Evolutionary conservation across 192 early-diverging fungal species (phyloP).

Genomic region (Linnemannia hyalina): DNA sequence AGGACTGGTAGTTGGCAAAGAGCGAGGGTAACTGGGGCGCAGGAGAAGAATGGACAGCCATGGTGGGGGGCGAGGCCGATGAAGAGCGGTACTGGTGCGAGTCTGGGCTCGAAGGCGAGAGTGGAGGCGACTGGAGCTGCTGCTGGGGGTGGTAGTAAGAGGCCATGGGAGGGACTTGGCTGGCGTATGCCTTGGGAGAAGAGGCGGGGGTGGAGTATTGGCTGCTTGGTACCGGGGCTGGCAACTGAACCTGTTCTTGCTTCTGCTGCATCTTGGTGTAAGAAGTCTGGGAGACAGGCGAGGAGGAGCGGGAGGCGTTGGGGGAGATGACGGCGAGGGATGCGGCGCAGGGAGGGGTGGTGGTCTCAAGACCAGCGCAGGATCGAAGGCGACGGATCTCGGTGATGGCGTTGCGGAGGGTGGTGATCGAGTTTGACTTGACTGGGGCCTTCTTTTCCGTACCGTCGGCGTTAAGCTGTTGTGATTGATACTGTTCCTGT

Average conservation of each 20-base stretch:
- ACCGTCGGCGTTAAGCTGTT: constrained; percentile 32
- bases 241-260: constrained; percentile 10
- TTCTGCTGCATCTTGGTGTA: neutral
- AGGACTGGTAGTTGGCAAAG: constrained; percentile 29
- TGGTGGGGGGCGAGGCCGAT: constrained; percentile 41
- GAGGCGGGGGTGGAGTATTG: constrained; percentile 29
- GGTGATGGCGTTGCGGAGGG: constrained; percentile 48
- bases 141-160: constrained; percentile 31
- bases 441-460: constrained; percentile 45
- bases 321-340: constrained; percentile 19
- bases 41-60: constrained; percentile 24
- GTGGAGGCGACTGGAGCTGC: constrained; percentile 53
- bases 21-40: constrained; percentile 32
- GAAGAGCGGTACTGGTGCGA: constrained; percentile 29
- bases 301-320: constrained; percentile 36
- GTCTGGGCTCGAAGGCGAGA: constrained; percentile 49
- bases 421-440: constrained; percentile 58
- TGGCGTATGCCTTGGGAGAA: constrained; percentile 27
- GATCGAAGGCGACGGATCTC: constrained; percentile 53
- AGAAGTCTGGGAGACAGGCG: constrained; percentile 10
- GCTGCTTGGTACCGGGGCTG: constrained; percentile 14
- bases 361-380: constrained; percentile 47
- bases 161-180: constrained; percentile 1
- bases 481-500: neutral
- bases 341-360: constrained; percentile 40